Conservation (phyloP, 2,329 filamentous ascomycete genomes). For the Phoma sp. region DNA sequence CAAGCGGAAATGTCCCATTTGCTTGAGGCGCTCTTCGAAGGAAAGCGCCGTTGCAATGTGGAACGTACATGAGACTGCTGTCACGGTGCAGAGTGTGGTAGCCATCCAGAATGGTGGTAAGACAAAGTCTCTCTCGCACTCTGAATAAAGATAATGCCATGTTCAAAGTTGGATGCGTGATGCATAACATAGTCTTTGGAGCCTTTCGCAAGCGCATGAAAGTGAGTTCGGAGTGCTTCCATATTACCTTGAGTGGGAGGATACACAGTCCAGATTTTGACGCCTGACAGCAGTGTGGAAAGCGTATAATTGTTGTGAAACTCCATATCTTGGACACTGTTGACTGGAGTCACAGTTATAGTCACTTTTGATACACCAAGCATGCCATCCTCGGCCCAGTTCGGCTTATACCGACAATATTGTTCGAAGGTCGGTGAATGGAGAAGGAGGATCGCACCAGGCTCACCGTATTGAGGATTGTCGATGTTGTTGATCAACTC, state of each 20-base stretch:
- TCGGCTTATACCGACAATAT: neutral
- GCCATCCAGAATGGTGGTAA: slow-evolving; percentile 20
- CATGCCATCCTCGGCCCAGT: slow-evolving; percentile 10
- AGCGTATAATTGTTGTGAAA: slow-evolving; percentile 13
- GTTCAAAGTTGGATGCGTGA: neutral
- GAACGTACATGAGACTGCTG: slow-evolving; percentile 12
- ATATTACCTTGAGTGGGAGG: slow-evolving; percentile 10
- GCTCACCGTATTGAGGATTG: slow-evolving; percentile 4
- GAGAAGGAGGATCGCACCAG: slow-evolving; percentile 17
- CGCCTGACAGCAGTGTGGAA: slow-evolving; percentile 16
- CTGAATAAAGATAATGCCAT: slow-evolving; percentile 23
- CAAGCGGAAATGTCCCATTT: slow-evolving; percentile 1
- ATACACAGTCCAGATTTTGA: slow-evolving; percentile 18
- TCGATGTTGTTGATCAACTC: slow-evolving; percentile 17
- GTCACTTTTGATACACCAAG: slow-evolving; percentile 8
- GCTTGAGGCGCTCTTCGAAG: slow-evolving; percentile 10
- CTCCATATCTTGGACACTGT: slow-evolving; percentile 16
- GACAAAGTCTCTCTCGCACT: slow-evolving; percentile 12
- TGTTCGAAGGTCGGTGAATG: slow-evolving; percentile 17
- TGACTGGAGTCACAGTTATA: slow-evolving; percentile 11
- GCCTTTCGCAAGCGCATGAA: neutral
- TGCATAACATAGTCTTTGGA: neutral
- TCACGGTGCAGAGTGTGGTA: slow-evolving; percentile 6
- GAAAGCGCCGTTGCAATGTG: slow-evolving; percentile 8
- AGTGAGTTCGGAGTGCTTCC: neutral